These are phyloP conservation scores for Kwoniella newhampshirensis DNA, from an alignment of 768 basidiomycete genomes.

Conservation along the genomic window DNA sequence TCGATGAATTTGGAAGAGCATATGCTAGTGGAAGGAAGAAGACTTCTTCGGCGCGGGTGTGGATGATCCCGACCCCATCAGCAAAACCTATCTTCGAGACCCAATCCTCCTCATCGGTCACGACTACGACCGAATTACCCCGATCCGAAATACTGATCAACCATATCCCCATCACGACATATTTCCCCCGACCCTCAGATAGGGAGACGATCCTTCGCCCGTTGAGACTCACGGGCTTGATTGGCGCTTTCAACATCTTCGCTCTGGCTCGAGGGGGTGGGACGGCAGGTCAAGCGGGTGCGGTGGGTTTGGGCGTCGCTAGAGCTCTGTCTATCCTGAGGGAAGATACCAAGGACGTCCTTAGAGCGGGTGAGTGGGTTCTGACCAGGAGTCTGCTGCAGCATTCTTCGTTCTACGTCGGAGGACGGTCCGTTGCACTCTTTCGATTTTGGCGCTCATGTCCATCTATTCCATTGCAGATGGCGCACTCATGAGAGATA, in stretches of 20 bases:
- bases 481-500: slow-evolving; percentile 82
- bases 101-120: slow-evolving; percentile 1
- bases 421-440: too few species aligned
- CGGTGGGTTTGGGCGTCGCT: slow-evolving; percentile 61
- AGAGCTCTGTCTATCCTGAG: slow-evolving; percentile 61
- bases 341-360: slow-evolving; percentile 63
- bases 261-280: slow-evolving; percentile 81
- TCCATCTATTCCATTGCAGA: slow-evolving; percentile 57
- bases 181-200: slow-evolving; percentile 73
- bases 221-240: slow-evolving; percentile 73
- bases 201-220: slow-evolving; percentile 80
- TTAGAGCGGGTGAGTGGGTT: slow-evolving; percentile 67
- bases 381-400: too few species aligned
- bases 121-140: slow-evolving; percentile 29
- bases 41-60: slow-evolving; percentile 84
- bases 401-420: slow-evolving; percentile 10
- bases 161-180: slow-evolving; percentile 71
- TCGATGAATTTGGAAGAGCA: slow-evolving; percentile 79
- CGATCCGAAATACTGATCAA: slow-evolving; percentile 78
- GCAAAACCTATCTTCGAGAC: background rate
- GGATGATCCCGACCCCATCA: slow-evolving; percentile 65
- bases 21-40: slow-evolving; percentile 85
- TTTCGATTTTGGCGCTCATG: background rate
- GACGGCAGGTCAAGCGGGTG: slow-evolving; percentile 87
- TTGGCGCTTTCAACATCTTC: slow-evolving; percentile 78